A percentile compares a stretch with the other conserved stretches of the same genome.
phyloP scores from a whole-genome alignment of 2,329 filamentous ascomycete species.

The Aschersonia sp. region DNA sequence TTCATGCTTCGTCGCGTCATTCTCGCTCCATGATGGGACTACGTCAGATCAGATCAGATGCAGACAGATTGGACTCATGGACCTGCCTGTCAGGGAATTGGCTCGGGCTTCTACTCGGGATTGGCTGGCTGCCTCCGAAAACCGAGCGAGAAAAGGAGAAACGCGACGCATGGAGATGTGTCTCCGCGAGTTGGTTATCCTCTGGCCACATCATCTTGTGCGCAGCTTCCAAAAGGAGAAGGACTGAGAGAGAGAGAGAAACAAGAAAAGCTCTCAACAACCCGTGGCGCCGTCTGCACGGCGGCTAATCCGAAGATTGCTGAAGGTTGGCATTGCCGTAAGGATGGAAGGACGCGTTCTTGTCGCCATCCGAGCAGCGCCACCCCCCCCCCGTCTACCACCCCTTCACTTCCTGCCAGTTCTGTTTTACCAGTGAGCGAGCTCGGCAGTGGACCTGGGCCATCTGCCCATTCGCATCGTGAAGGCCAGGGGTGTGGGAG shows the following conservation, averaged over 20 bases:
- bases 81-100: too few relatives aligned
- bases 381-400: background rate
- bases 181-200: too few relatives aligned
- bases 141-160: too few relatives aligned
- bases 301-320: background rate
- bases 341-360: background rate
- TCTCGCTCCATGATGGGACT: too few relatives aligned
- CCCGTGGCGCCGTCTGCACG: background rate
- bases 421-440: conserved; percentile 1
- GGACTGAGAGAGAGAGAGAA: background rate
- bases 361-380: background rate
- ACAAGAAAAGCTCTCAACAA: background rate
- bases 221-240: background rate
- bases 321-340: background rate
- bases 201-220: too few relatives aligned
- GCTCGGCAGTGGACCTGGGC: conserved; percentile 2
- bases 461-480: conserved; percentile 1
- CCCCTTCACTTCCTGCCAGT: background rate
- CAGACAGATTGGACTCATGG: too few relatives aligned
- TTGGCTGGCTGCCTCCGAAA: too few relatives aligned
- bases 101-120: too few relatives aligned
- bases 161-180: too few relatives aligned
- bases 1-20: too few relatives aligned
- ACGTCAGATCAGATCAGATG: too few relatives aligned
- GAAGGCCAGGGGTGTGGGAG: conserved; percentile 2